Base-by-base conservation (phyloP, 495 filamentous ascomycete genomes). In the Tetracladium marchalianum region DNA sequence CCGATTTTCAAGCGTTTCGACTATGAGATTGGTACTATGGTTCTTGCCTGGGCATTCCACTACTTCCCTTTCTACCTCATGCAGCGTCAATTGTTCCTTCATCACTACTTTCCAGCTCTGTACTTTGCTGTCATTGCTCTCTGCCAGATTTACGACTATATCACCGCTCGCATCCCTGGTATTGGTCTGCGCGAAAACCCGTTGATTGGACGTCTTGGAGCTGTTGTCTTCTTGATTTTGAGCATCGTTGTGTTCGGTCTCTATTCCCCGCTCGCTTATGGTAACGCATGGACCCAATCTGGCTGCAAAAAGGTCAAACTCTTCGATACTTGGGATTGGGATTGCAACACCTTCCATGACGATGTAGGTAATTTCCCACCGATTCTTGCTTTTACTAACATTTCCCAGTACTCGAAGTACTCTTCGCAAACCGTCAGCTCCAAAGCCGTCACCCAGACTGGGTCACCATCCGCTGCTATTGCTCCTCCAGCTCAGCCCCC, bases 21-120 rank as follows among this genome's bases (percentile, higher is more conserved):
- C 67, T 97, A 95, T 59, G 92, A 98, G 62, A 77, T 97, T 54
- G 92, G 92, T 46, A 87, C 78, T 9, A 84, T 77, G 27, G 86
- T 96, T 11, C 76, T 98, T 17, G 92, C 85, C 36, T 95, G 89
- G 89, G 82, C 82, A 15, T 85, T 95, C 66, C 89, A 95, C 58
- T 95, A 95, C 66, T 93, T 95, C 72, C 89, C 89, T n/a, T 95
- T 95, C 68, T 95, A 75, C 62, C 77, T 95, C 17, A 95, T 95
- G 90, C 80, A 89, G 59, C 84, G 89, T 44, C 89, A 95, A 64
- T 78, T 95, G 15, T 95, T 95, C 75, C 70, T 95, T 38, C 89
- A 95, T 61, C 89, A 95, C 66, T 95, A 95, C 59, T 86, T 95
- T 62, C 92, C 92, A 1, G 92, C 92, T 1, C 77, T 98, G 11